A percentile compares a stretch with the other conserved stretches of the same genome.
Evolutionary conservation across 352 stramenopile genomes (phyloP).

Genomic region (Phytophthora litchii): DNA sequence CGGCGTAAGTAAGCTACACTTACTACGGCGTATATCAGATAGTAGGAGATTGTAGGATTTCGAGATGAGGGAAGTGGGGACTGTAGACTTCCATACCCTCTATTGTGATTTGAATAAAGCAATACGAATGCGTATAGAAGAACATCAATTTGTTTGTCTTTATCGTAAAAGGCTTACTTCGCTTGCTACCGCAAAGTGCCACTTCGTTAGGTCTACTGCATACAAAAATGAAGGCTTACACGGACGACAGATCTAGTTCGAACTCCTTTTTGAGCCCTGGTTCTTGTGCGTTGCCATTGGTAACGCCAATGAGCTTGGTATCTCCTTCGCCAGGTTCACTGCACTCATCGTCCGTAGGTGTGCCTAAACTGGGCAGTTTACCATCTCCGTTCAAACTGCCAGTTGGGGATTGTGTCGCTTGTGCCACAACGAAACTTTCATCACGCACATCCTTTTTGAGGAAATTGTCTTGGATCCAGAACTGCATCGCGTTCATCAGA

Average conservation of each 20-base stretch:
- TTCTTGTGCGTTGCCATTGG: conserved; percentile 19
- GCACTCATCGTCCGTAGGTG: conserved; percentile 39
- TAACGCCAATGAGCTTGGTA: conserved; percentile 24
- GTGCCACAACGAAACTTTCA: conserved; percentile 60
- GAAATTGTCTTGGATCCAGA: conserved; percentile 92
- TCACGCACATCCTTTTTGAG: conserved; percentile 85
- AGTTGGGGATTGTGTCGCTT: conserved; percentile 35
- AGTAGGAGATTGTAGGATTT: conserved; percentile 24
- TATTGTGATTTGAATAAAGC: conserved; percentile 32
- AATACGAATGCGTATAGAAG: conserved; percentile 29
- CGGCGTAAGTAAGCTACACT: conserved; percentile 55
- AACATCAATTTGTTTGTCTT: conserved; percentile 11
- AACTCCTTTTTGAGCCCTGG: conserved; percentile 21
- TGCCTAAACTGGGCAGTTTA: conserved; percentile 38
- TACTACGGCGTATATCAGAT: neutral
- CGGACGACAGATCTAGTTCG: conserved; percentile 29
- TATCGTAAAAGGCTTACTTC: conserved; percentile 11
- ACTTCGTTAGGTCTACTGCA: conserved; percentile 17
- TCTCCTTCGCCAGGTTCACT: conserved; percentile 32
- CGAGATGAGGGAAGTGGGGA: neutral
- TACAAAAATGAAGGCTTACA: conserved; percentile 14
- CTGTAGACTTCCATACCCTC: neutral
- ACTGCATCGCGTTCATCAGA: conserved; percentile 90
- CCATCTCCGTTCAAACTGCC: conserved; percentile 25
- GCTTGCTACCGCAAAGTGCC: conserved; percentile 11